Base-by-base conservation (phyloP, 2,329 filamentous ascomycete genomes). In the Fusarium virguliforme region DNA sequence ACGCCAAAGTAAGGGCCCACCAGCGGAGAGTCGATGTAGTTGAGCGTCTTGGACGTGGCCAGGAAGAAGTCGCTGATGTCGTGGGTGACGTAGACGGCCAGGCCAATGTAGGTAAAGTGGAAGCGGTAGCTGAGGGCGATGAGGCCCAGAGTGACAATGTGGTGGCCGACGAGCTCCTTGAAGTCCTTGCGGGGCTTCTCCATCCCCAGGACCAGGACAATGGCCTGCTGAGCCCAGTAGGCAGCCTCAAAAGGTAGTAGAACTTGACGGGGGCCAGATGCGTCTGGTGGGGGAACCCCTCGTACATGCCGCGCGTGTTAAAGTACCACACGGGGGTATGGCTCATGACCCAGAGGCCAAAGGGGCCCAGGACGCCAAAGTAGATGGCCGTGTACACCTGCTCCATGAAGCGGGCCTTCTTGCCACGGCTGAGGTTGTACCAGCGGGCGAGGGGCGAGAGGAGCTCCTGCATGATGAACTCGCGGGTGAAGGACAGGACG, bases 1-100 rank as follows among this genome's bases (percentile, higher is more conserved):
- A 92, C 73, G 78, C 88, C 89, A 82, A 96, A 98, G 84, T 95
- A 97, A 15, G 94, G 94, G 0, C 87, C 90, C n/a, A 93, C 93
- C 50, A 97, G 84, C 64, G 88, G 84, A 61, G 91, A 90, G 78
- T 97, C 92, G 74, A 98, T 84, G 83, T 98, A 98, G 84, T 97
- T 97, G 75, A 98, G 89, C 6, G 91, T 89, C 84, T 98, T 98
- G 67, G 94, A 97, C 2, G 93, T 96, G 38, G 95, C 95, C 48
- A 98, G 88, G 88, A 98, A 98, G 83, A 98, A 97, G 81, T 98
- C 95, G 66, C 91, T 94, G 68, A 98, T 93, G 79, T 98, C 95
- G 81, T 97, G 94, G 9, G 95, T 97, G 68, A 96, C 94, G 82
- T 97, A 98, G 35, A 98, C 94, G 22, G 94, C 93, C 61, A 98